phyloP scores from a whole-genome alignment of 257 asterid genomes.

The Schizonepeta tenuifolia region DNA sequence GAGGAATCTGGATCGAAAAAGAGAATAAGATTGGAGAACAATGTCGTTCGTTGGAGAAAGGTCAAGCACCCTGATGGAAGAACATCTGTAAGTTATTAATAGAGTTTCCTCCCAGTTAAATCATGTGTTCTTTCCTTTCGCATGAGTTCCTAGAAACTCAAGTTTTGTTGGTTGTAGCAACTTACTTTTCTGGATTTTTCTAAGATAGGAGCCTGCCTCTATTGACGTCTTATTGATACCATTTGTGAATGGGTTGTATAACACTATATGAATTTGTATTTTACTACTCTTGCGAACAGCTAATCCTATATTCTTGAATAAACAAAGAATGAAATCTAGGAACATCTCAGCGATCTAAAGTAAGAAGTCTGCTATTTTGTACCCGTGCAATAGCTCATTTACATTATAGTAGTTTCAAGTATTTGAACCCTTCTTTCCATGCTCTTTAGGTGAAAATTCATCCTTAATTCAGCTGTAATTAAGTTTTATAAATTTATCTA shows the following conservation, averaged over 20 bases:
- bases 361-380: not conserved
- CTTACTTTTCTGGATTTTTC: slow-evolving; percentile 10
- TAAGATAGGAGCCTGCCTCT: not conserved
- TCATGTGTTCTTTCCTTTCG: slow-evolving; percentile 3
- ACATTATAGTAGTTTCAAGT: not conserved
- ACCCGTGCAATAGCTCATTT: not conserved
- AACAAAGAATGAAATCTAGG: not conserved
- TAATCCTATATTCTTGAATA: not conserved
- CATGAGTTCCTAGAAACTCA: slow-evolving; percentile 9
- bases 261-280: not conserved
- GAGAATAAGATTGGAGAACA: slow-evolving; percentile 90
- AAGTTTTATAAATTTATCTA: not conserved
- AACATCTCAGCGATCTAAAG: not conserved
- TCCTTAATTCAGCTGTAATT: not conserved
- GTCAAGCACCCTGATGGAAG: slow-evolving; percentile 79
- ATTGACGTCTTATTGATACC: not conserved
- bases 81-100: slow-evolving; percentile 64
- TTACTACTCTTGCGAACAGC: not conserved
- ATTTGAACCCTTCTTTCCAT: not conserved
- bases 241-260: not conserved
- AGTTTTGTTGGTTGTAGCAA: slow-evolving; percentile 2
- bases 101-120: slow-evolving; percentile 17
- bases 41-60: slow-evolving; percentile 95
- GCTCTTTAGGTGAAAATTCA: not conserved
- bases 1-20: slow-evolving; percentile 93